phyloP scores from a whole-genome alignment of 2,329 filamentous ascomycete genomes.

The Fusarium transvaalense region DNA sequence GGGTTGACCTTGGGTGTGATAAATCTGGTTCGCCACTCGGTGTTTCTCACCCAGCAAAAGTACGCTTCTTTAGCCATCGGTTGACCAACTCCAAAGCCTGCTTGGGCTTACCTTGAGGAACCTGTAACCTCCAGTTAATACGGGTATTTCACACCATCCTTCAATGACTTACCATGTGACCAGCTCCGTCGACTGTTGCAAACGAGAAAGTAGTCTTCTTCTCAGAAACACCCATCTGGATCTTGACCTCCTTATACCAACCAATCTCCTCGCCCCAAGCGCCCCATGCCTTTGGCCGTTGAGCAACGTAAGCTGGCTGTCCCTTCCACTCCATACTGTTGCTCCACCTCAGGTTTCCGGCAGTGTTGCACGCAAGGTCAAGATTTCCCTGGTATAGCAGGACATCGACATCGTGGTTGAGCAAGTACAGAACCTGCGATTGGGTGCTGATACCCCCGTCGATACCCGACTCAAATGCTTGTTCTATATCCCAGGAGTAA shows the following conservation, averaged over 20 bases:
- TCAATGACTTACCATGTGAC: conserved; percentile 27
- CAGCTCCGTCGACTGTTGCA: conserved; percentile 31
- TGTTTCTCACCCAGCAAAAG: background rate
- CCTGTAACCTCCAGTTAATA: background rate
- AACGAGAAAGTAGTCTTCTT: conserved; percentile 29
- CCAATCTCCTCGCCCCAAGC: conserved; percentile 22
- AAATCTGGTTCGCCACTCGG: no score
- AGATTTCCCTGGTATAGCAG: conserved; percentile 40
- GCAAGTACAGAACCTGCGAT: conserved; percentile 18
- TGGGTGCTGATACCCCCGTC: conserved; percentile 28
- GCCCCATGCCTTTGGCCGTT: conserved; percentile 11
- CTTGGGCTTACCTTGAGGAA: conserved; percentile 22
- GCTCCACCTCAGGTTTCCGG: conserved; percentile 39
- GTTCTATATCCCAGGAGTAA: background rate
- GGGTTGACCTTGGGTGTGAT: no score
- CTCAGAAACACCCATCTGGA: background rate
- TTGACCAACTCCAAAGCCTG: conserved; percentile 14
- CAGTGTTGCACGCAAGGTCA: conserved; percentile 40
- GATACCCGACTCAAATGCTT: background rate
- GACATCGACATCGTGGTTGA: conserved; percentile 25
- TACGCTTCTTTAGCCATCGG: conserved; percentile 24
- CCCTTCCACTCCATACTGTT: conserved; percentile 33
- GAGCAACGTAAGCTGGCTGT: conserved; percentile 39
- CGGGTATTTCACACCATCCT: fast-evolving
- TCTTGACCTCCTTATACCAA: conserved; percentile 35